A percentile compares a stretch with the other conserved stretches of the same genome.
Conservation (phyloP, 2,329 filamentous ascomycete species). For the Hymenoscyphus fructigenus region DNA sequence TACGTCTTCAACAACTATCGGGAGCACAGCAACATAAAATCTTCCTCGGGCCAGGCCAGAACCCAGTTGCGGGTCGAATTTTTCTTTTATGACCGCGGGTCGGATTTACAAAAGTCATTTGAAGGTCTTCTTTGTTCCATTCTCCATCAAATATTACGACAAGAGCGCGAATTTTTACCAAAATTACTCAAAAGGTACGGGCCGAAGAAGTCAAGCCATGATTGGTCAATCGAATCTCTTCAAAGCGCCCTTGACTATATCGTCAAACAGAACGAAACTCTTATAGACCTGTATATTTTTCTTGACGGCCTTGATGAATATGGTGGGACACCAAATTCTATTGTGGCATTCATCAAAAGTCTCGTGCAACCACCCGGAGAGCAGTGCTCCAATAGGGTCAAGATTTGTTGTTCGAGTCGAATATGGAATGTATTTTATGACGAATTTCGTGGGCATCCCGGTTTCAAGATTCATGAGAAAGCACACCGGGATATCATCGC, state of each 20-base stretch:
- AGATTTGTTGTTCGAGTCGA: conserved; percentile 3
- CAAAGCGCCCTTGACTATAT: background rate
- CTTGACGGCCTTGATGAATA: conserved; percentile 4
- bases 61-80: too few relatives aligned
- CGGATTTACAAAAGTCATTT: background rate
- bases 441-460: background rate
- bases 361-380: background rate
- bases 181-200: too few relatives aligned
- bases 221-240: conserved; percentile 1
- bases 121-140: background rate
- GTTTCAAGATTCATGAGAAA: too few relatives aligned
- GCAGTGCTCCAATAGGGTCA: background rate
- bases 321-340: background rate
- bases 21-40: background rate
- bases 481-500: too few relatives aligned
- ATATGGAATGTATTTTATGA: conserved; percentile 1
- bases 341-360: background rate
- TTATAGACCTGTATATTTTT: background rate
- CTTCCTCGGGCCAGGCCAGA: too few relatives aligned
- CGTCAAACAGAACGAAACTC: background rate
- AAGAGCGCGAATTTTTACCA: background rate
- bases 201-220: background rate
- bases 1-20: background rate
- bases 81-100: too few relatives aligned
- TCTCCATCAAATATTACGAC: background rate